Evolutionary conservation across 257 asterid species (phyloP).

Genomic region (Coffea canephora): DNA sequence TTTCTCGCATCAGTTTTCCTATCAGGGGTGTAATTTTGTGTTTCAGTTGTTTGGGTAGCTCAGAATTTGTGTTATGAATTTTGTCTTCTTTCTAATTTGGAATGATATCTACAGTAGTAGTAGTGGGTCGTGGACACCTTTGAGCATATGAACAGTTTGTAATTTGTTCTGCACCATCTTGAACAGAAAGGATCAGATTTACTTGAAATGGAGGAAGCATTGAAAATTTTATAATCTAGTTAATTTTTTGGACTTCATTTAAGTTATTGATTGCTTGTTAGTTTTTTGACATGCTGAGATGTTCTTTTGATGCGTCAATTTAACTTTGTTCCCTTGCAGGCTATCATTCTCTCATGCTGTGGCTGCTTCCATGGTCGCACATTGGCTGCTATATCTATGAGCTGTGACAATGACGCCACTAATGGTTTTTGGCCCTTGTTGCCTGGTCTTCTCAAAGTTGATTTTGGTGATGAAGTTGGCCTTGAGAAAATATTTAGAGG

Average conservation of each 20-base stretch:
- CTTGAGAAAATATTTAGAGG: conserved; percentile 85
- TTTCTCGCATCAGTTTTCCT: no score
- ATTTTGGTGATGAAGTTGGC: conserved; percentile 69
- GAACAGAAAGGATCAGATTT: not conserved
- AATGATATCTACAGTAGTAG: no score
- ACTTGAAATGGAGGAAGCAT: not conserved
- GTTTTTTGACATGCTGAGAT: not conserved
- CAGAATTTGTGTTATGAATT: no score
- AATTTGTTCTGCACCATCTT: not conserved
- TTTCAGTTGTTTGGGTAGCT: no score
- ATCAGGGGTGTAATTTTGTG: no score
- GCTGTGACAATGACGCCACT: conserved; percentile 97
- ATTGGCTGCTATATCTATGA: conserved; percentile 89
- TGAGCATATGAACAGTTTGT: no score
- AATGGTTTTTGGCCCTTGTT: conserved; percentile 86
- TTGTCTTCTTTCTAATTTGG: no score
- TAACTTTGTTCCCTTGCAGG: conserved; percentile 44
- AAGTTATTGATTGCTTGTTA: not conserved
- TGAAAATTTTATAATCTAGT: not conserved
- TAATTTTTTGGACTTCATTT: conserved; percentile 2
- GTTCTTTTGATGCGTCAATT: not conserved
- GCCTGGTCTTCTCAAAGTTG: conserved; percentile 86
- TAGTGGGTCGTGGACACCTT: no score
- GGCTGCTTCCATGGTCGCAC: conserved; percentile 99
- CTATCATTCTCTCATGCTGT: conserved; percentile 91